These are phyloP conservation scores for Gaultheria prostrata DNA, from an alignment of 148 eudicot genomes.

Conservation along the genomic window DNA sequence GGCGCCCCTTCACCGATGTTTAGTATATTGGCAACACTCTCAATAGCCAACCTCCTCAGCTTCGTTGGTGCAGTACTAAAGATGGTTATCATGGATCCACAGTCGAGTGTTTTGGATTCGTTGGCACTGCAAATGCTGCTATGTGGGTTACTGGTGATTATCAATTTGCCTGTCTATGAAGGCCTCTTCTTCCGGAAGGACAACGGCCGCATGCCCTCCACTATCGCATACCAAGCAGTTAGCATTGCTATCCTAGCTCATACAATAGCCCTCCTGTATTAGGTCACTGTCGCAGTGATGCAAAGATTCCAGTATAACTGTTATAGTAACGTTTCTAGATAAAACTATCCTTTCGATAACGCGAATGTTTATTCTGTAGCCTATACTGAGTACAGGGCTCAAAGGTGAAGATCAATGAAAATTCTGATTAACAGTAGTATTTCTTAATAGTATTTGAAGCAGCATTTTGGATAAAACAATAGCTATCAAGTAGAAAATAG, in stretches of 20 bases:
- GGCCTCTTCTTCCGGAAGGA: constrained; percentile 50
- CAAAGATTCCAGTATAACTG: neutral
- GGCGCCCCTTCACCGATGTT: constrained; percentile 54
- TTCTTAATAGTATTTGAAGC: no score
- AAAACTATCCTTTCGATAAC: neutral
- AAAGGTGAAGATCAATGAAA: neutral
- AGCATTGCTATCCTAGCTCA: constrained; percentile 21
- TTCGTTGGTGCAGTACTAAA: constrained; percentile 17
- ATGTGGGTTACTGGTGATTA: constrained; percentile 29
- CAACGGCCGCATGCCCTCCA: constrained; percentile 48
- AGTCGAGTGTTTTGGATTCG: constrained; percentile 6
- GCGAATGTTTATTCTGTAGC: no score
- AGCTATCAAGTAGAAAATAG: no score
- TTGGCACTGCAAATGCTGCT: constrained; percentile 36
- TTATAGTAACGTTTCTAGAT: neutral
- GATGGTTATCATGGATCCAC: neutral
- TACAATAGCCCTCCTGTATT: constrained; percentile 6
- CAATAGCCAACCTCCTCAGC: constrained; percentile 39
- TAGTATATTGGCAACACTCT: constrained; percentile 37
- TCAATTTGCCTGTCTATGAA: constrained; percentile 42
- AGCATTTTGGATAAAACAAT: no score
- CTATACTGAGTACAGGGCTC: neutral
- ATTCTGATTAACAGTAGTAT: no score
- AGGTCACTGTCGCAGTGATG: neutral
- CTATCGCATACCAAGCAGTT: constrained; percentile 30